Conservation (phyloP, 2,329 filamentous ascomycete genomes). For the Aspergillus melleus region DNA sequence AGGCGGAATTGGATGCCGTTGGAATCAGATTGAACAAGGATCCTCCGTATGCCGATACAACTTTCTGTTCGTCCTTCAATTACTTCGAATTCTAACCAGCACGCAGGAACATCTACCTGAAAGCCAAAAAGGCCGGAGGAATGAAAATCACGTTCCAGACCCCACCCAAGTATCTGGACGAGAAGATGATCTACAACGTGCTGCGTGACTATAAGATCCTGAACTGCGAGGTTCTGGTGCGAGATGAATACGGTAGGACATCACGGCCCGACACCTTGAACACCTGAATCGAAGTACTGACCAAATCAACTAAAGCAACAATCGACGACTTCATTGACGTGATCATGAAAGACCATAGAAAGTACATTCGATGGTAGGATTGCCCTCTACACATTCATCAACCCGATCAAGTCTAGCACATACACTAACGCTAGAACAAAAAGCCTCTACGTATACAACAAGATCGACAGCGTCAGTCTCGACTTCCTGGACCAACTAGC, state of each 20-base stretch:
- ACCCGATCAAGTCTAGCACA: too few species aligned
- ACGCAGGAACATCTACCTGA: slow-evolving; percentile 89
- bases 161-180: slow-evolving; percentile 87
- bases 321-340: slow-evolving; percentile 99
- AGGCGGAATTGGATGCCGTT: slow-evolving; percentile 91
- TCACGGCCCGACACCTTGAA: neutral
- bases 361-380: slow-evolving; percentile 77
- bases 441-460: slow-evolving; percentile 97
- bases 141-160: slow-evolving; percentile 98
- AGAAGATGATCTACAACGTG: slow-evolving; percentile 98
- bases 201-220: slow-evolving; percentile 98
- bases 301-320: slow-evolving; percentile 58
- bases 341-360: slow-evolving; percentile 98
- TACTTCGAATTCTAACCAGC: neutral
- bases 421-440: neutral
- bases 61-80: neutral
- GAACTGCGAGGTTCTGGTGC: slow-evolving; percentile 92
- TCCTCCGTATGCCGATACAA: too few species aligned
- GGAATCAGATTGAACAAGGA: slow-evolving; percentile 91
- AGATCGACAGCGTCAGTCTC: slow-evolving; percentile 92
- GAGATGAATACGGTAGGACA: slow-evolving; percentile 74
- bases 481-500: slow-evolving; percentile 92
- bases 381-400: neutral
- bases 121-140: slow-evolving; percentile 90
- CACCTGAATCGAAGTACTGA: neutral